Conservation (phyloP, 177 flowering plant genomes). For the Vitis hybrid region DNA sequence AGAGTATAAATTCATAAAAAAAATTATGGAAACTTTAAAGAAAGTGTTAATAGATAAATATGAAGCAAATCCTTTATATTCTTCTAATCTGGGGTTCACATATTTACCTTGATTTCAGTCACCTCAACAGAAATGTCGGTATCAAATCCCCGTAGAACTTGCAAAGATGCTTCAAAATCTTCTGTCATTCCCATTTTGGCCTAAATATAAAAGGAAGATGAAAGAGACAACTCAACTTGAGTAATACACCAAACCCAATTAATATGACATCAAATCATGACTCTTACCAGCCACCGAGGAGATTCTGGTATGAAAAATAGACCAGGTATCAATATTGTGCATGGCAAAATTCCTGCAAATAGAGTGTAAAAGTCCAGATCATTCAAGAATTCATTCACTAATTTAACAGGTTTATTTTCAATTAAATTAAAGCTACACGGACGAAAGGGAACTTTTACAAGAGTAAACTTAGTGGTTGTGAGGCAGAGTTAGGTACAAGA, state of each 20-base stretch:
- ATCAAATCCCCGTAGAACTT: constrained; percentile 94
- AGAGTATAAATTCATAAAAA: not conserved
- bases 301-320: constrained; percentile 97
- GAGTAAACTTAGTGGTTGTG: no score
- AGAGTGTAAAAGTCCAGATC: not conserved
- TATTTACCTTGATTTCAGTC: constrained; percentile 71
- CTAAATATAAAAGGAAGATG: constrained; percentile 28
- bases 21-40: not conserved
- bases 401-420: not conserved
- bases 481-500: no score
- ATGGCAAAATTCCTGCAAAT: constrained; percentile 81
- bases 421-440: no score
- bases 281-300: constrained; percentile 91
- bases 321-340: constrained; percentile 82
- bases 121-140: constrained; percentile 76
- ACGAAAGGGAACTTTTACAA: no score
- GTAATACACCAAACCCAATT: not conserved
- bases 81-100: not conserved
- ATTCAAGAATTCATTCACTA: not conserved
- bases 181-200: constrained; percentile 97
- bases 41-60: not conserved
- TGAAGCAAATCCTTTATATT: not conserved
- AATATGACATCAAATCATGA: not conserved
- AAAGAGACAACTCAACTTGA: not conserved
- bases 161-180: constrained; percentile 95